Evolutionary conservation across 1,284 basidiomycete species (phyloP).

Genomic region (Pascua guehoae): DNA sequence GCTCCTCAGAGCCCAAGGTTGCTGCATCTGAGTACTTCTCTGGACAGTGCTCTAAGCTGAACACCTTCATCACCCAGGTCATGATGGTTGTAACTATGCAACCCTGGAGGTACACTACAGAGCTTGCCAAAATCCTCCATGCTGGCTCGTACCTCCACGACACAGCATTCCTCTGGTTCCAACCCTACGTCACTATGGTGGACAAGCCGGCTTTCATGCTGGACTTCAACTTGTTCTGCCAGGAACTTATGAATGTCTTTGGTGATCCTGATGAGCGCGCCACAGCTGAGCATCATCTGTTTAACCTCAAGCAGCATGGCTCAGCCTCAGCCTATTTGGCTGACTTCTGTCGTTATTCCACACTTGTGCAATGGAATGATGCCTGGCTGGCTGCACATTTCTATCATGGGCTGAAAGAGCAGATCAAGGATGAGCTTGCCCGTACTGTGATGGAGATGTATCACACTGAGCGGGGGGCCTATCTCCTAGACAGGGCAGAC

Average conservation of each 20-base stretch:
- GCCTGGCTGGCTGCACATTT: constrained; percentile 13
- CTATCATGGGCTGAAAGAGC: constrained; percentile 17
- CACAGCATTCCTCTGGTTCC: constrained; percentile 20
- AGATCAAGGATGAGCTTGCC: constrained; percentile 19
- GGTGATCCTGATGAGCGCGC: constrained; percentile 17
- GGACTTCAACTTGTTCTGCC: constrained; percentile 3
- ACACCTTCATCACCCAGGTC: background rate
- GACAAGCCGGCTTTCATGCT: constrained; percentile 2
- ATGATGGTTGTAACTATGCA: constrained; percentile 12
- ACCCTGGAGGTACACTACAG: constrained; percentile 9
- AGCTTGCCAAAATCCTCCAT: constrained; percentile 17
- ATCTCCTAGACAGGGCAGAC: too few relatives aligned
- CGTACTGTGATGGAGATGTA: too few relatives aligned
- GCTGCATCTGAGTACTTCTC: constrained; percentile 10
- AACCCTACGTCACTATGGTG: constrained; percentile 6
- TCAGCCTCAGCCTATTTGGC: constrained; percentile 15
- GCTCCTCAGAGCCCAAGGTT: constrained; percentile 18
- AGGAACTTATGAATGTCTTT: constrained; percentile 10
- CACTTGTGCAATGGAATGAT: constrained; percentile 15
- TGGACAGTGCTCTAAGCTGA: constrained; percentile 10
- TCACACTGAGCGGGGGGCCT: too few relatives aligned
- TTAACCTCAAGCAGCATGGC: constrained; percentile 13
- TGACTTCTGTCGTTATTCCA: constrained; percentile 10
- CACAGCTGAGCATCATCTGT: constrained; percentile 12
- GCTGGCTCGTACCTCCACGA: constrained; percentile 18